Percentiles rank a stretch among this genome's conserved stretches.
These are phyloP conservation scores for Macrophomina tecta DNA, from an alignment of 2,329 filamentous ascomycete species.

Conservation along the genomic window DNA sequence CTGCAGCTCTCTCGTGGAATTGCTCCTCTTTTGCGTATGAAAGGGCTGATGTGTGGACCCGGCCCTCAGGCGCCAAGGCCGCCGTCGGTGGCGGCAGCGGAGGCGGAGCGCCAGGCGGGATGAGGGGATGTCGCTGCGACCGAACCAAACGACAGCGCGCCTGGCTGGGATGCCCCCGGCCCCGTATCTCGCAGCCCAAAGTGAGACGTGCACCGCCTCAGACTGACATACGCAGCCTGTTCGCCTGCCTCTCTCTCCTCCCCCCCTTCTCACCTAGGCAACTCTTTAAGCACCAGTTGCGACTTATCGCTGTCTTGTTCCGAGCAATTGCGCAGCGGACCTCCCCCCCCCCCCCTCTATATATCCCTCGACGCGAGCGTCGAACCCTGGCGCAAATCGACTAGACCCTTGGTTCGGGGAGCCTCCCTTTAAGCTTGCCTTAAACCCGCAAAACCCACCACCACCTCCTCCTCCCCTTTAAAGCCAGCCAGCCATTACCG, in stretches of 20 bases:
- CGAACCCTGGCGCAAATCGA: too few species aligned
- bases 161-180: background rate
- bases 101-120: conserved; percentile 18
- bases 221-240: conserved; percentile 16
- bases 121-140: background rate
- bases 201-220: conserved; percentile 25
- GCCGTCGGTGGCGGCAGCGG: conserved; percentile 20
- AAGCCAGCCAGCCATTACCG: too few species aligned
- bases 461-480: too few species aligned
- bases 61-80: conserved; percentile 13
- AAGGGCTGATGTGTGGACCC: background rate
- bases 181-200: conserved; percentile 20
- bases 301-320: background rate
- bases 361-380: too few species aligned
- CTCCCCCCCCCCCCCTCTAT: background rate
- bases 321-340: background rate
- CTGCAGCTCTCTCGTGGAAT: background rate
- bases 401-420: background rate
- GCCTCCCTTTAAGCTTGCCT: background rate
- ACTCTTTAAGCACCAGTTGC: background rate
- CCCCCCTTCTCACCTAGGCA: background rate
- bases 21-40: background rate
- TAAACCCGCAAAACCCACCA: too few species aligned
- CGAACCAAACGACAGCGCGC: background rate
- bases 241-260: background rate